Conservation (phyloP, 2,329 filamentous ascomycete genomes). For the Arthrobotrys conoides region DNA sequence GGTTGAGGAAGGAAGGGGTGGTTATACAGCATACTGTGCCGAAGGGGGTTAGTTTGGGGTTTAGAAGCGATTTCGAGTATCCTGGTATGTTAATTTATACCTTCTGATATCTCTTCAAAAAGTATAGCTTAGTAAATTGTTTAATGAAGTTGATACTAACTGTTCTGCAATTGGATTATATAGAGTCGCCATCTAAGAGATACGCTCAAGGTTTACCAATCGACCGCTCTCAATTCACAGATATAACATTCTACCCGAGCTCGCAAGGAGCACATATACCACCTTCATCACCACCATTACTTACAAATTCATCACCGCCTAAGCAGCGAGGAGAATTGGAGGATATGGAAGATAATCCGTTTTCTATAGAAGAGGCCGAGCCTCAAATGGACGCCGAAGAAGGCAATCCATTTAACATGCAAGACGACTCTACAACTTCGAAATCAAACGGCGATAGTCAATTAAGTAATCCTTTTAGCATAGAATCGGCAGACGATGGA, state of each 20-base stretch:
- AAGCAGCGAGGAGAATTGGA: not conserved
- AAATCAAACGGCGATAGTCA: constrained; percentile 14
- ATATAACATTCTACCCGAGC: constrained; percentile 50
- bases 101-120: not conserved
- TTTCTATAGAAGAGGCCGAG: constrained; percentile 38
- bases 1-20: constrained; percentile 68
- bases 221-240: constrained; percentile 51
- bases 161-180: constrained; percentile 62
- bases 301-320: constrained; percentile 19
- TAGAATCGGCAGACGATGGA: not conserved
- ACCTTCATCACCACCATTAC: constrained; percentile 43
- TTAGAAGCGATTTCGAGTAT: constrained; percentile 70
- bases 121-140: no score
- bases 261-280: constrained; percentile 45
- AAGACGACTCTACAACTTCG: constrained; percentile 18
- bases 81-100: constrained; percentile 62
- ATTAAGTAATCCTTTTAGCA: constrained; percentile 21
- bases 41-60: constrained; percentile 68
- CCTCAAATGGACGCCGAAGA: constrained; percentile 3
- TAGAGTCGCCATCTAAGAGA: constrained; percentile 63
- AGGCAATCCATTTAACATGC: constrained; percentile 41
- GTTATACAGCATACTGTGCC: constrained; percentile 72
- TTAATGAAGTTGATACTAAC: not conserved
- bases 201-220: constrained; percentile 60
- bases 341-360: constrained; percentile 46